Conservation (phyloP, 352 stramenopile species). For the Saprolegnia diclina region DNA sequence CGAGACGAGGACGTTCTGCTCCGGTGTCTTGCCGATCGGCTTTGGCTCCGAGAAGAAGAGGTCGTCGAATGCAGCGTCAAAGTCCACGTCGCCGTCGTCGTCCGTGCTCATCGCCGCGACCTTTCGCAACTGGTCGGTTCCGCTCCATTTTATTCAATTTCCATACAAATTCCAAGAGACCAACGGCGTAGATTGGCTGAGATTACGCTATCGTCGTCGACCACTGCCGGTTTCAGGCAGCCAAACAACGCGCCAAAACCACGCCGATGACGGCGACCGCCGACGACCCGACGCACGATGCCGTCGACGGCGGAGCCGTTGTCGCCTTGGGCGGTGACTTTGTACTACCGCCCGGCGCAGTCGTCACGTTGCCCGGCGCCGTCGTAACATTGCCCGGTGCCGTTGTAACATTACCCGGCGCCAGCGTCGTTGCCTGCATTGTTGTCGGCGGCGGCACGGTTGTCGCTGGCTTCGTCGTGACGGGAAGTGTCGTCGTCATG, state of each 20-base stretch:
- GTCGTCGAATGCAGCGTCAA: conserved; percentile 16
- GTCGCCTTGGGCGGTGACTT: not conserved
- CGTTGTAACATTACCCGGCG: not conserved
- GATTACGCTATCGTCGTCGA: not conserved
- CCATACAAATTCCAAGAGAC: conserved; percentile 1
- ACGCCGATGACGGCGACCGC: not conserved
- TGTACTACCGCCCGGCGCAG: not conserved
- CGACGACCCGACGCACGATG: not conserved
- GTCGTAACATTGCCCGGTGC: not conserved
- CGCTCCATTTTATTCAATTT: not conserved
- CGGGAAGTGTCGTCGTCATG: not conserved
- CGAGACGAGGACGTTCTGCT: not conserved
- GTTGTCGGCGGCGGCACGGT: not conserved
- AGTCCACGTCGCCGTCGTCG: conserved; percentile 6
- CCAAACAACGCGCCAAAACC: not conserved
- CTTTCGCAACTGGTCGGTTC: not conserved
- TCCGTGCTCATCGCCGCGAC: not conserved
- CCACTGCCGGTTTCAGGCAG: not conserved
- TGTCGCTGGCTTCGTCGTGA: not conserved
- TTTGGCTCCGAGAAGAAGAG: not conserved
- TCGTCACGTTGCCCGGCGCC: not conserved
- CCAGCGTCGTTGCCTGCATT: not conserved
- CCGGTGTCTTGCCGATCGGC: not conserved
- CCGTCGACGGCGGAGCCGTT: not conserved
- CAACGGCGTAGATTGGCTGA: not conserved